phyloP scores from a whole-genome alignment of 352 stramenopile genomes.

The Pythium biforme region DNA sequence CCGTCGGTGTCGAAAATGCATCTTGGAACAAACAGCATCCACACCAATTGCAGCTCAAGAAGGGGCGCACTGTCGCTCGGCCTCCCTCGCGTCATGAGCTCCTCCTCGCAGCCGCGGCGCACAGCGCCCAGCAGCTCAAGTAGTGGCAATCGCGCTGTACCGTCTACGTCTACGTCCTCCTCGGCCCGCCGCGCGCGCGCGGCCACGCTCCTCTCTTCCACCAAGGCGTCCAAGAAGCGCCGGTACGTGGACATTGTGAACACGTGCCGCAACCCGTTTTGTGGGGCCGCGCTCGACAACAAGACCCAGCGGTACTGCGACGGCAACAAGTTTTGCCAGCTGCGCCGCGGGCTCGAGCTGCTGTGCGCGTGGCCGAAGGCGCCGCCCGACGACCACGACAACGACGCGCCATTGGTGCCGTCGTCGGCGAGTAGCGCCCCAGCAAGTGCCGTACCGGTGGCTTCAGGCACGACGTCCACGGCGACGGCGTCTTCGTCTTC shows the following conservation, averaged over 20 bases:
- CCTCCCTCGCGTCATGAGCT: conserved; percentile 12
- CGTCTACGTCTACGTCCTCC: conserved; percentile 1
- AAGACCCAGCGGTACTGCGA: conserved; percentile 46
- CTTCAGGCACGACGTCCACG: no score
- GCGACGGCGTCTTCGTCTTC: neutral
- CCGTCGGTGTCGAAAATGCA: neutral
- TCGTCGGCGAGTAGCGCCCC: neutral
- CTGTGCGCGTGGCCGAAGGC: conserved; percentile 41
- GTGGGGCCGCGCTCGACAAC: conserved; percentile 38
- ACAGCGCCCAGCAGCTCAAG: neutral
- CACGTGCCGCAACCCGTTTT: conserved; percentile 51
- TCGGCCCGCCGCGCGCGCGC: neutral
- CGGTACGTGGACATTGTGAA: conserved; percentile 17
- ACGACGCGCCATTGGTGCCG: conserved; percentile 14
- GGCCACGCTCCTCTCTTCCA: neutral
- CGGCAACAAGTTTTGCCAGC: conserved; percentile 48
- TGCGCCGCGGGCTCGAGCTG: conserved; percentile 49
- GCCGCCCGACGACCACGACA: neutral
- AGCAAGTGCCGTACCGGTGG: neutral
- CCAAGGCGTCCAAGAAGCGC: conserved; percentile 9
- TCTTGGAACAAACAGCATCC: neutral
- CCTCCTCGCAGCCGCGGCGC: conserved; percentile 16
- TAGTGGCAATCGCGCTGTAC: neutral
- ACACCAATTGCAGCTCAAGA: neutral
- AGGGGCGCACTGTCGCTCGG: no score